Conservation (phyloP, 345 rosid genomes). For the Garcia nutans region DNA sequence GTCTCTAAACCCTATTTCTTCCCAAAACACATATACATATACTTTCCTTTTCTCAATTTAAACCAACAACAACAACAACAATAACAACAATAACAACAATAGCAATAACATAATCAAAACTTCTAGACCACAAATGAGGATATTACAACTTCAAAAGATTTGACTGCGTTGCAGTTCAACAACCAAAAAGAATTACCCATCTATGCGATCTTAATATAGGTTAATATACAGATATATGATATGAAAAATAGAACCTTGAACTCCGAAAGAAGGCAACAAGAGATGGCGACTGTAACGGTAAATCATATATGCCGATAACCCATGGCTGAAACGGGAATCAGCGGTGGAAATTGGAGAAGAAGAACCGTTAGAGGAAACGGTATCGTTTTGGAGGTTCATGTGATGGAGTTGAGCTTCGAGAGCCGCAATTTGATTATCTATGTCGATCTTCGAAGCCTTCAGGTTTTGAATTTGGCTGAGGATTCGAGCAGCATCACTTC, state of each 20-base stretch:
- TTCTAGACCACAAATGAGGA: no score
- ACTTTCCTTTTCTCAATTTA: no score
- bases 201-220: no score
- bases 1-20: no score
- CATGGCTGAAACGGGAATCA: conserved; percentile 42
- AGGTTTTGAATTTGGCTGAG: conserved; percentile 24
- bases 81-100: no score
- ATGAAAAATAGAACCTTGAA: conserved; percentile 49
- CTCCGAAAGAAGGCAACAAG: conserved; percentile 82
- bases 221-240: no score
- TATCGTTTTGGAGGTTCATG: conserved; percentile 21
- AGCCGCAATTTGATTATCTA: conserved; percentile 57
- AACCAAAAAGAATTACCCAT: conserved; percentile 1
- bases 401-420: conserved; percentile 71
- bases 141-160: conserved; percentile 74
- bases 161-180: conserved; percentile 54
- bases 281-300: conserved; percentile 95
- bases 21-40: no score
- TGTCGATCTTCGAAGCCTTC: conserved; percentile 46
- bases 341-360: conserved; percentile 26
- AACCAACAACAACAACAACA: no score
- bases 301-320: conserved; percentile 60
- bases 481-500: conserved; percentile 15
- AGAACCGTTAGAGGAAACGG: conserved; percentile 33
- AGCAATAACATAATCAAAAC: no score